phyloP scores from a whole-genome alignment of 129 eudicot species.

The Centaurea solstitialis region DNA sequence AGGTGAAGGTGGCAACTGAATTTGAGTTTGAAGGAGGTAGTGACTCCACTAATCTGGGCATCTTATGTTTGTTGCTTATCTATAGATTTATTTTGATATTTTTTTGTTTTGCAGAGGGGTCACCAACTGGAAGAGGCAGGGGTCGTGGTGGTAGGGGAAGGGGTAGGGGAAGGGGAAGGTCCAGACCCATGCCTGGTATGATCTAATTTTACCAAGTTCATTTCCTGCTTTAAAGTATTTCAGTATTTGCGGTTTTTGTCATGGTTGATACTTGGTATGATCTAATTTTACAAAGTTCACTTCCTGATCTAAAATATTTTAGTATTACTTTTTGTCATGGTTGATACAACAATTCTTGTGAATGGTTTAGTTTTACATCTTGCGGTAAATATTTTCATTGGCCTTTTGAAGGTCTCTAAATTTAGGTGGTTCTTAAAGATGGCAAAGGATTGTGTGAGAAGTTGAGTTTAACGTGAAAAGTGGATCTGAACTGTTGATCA shows the following conservation, averaged over 20 bases:
- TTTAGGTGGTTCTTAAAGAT: background rate
- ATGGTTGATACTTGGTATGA: conserved; percentile 41
- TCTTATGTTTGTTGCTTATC: background rate
- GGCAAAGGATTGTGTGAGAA: background rate
- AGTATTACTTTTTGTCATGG: background rate
- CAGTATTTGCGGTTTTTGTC: background rate
- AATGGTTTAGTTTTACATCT: background rate
- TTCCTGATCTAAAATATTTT: background rate
- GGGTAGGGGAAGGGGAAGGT: conserved; percentile 68
- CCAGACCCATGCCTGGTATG: conserved; percentile 61
- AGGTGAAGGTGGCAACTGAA: conserved; percentile 65
- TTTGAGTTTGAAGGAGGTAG: conserved; percentile 80
- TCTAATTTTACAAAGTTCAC: background rate
- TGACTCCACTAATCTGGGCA: background rate
- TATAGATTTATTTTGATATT: background rate
- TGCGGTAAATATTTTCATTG: background rate
- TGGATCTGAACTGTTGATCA: no score
- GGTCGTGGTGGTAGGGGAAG: conserved; percentile 89
- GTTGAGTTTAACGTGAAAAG: no score
- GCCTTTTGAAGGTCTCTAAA: background rate
- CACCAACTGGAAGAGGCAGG: conserved; percentile 75
- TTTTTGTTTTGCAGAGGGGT: conserved; percentile 58
- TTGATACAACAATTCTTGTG: background rate
- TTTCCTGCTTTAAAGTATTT: background rate
- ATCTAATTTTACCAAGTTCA: background rate